These are phyloP conservation scores for Lachancea sp. DNA, from an alignment of 805 yeast species.

Conservation along the genomic window DNA sequence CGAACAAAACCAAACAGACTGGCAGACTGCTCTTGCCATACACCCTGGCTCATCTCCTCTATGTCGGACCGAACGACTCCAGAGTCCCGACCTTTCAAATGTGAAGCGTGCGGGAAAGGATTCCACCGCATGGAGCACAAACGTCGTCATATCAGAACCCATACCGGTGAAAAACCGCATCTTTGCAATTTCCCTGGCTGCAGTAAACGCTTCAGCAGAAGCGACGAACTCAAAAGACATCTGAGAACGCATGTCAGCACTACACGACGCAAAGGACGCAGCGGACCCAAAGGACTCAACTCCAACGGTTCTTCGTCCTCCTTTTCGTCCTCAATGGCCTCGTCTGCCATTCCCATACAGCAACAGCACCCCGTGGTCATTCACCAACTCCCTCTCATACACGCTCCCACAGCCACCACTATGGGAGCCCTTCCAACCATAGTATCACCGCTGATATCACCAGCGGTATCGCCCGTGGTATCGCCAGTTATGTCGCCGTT, in stretches of 20 bases:
- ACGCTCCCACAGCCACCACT: constrained; percentile 5
- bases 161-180: constrained; percentile 79
- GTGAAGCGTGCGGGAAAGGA: constrained; percentile 68
- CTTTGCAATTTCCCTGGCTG: constrained; percentile 69
- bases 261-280: constrained; percentile 5
- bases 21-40: too few relatives aligned
- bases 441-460: background rate
- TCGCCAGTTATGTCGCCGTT: constrained; percentile 5
- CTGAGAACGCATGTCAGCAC: constrained; percentile 68
- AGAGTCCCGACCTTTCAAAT: constrained; percentile 52
- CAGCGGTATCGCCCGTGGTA: constrained; percentile 1
- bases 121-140: constrained; percentile 74
- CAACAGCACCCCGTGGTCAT: constrained; percentile 7
- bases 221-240: constrained; percentile 72
- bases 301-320: background rate
- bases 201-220: constrained; percentile 57
- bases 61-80: too few relatives aligned
- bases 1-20: too few relatives aligned
- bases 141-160: constrained; percentile 72
- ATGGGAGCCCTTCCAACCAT: background rate
- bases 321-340: too few relatives aligned
- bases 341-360: background rate
- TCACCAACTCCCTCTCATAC: constrained; percentile 7
- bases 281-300: too few relatives aligned
- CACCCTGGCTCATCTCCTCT: too few relatives aligned